Conservation (phyloP, 2,329 filamentous ascomycete species). For the Tolypocladium pustulatum region DNA sequence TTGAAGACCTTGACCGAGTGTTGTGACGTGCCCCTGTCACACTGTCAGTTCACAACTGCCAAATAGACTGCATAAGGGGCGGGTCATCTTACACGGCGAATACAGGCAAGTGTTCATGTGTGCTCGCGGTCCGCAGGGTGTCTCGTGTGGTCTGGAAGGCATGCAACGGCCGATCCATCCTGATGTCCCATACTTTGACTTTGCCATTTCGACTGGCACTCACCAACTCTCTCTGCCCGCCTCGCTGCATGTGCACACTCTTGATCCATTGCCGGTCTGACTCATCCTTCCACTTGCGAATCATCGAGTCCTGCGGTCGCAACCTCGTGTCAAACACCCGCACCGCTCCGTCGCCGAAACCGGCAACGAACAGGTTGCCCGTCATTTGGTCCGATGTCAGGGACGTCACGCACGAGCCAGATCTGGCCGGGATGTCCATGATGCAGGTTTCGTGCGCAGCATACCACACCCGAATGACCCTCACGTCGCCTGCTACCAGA, state of each 20-base stretch:
- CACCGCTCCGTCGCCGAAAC: conserved; percentile 91
- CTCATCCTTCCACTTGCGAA: conserved; percentile 94
- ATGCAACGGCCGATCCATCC: conserved; percentile 68
- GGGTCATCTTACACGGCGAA: conserved; percentile 69
- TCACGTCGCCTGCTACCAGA: conserved; percentile 91
- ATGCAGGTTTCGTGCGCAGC: conserved; percentile 87
- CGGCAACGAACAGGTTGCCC: conserved; percentile 89
- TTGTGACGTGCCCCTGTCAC: conserved; percentile 66
- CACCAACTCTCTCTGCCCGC: conserved; percentile 82
- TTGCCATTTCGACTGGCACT: conserved; percentile 88
- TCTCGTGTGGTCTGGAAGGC: conserved; percentile 66
- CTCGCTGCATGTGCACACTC: conserved; percentile 92
- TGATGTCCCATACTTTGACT: conserved; percentile 91
- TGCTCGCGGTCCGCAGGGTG: conserved; percentile 74
- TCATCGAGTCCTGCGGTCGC: conserved; percentile 80
- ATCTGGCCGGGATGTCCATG: conserved; percentile 88
- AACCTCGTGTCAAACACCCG: conserved; percentile 87
- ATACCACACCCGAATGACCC: conserved; percentile 93
- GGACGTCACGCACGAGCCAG: conserved; percentile 90
- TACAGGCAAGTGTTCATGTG: conserved; percentile 92
- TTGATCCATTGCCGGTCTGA: conserved; percentile 80
- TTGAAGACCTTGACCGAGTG: conserved; percentile 91
- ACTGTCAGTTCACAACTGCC: conserved; percentile 13
- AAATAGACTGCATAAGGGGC: not conserved
- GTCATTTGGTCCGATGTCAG: conserved; percentile 97